Percentiles rank a stretch among this genome's conserved stretches.
These are phyloP conservation scores for Phytophthora aleatoria DNA, from an alignment of 352 stramenopile genomes.

Conservation along the genomic window DNA sequence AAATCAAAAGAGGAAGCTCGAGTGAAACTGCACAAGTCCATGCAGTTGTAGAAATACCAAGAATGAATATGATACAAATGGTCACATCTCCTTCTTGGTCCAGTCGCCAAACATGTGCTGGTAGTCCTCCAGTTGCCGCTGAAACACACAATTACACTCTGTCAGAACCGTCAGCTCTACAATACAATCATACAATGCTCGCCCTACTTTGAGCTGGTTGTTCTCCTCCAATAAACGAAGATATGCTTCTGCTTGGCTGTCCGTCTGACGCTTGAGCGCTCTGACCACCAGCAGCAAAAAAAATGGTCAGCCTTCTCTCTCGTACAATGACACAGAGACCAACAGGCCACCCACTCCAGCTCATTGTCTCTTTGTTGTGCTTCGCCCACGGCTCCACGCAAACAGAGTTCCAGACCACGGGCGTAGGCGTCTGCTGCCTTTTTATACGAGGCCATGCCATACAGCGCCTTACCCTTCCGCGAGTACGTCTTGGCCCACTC, in stretches of 20 bases:
- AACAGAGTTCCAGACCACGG: constrained; percentile 67
- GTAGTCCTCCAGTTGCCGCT: constrained; percentile 80
- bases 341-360: constrained; percentile 51
- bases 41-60: not conserved
- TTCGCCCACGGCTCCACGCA: constrained; percentile 68
- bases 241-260: constrained; percentile 74
- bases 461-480: constrained; percentile 81
- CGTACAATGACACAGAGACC: constrained; percentile 1
- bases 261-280: constrained; percentile 68
- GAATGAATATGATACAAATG: not conserved
- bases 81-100: constrained; percentile 83
- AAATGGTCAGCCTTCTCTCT: not conserved
- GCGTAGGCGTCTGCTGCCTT: constrained; percentile 78
- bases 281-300: constrained; percentile 23
- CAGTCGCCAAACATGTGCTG: constrained; percentile 84
- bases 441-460: constrained; percentile 65
- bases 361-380: constrained; percentile 74
- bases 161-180: not conserved
- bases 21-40: constrained; percentile 8
- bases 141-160: not conserved
- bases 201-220: constrained; percentile 63
- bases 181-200: not conserved
- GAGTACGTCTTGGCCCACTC: constrained; percentile 80
- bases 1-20: constrained; percentile 9
- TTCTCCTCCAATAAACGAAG: constrained; percentile 80